Evolutionary conservation across 805 yeast species (phyloP).

Genomic region (Ogataea populi-albae): DNA sequence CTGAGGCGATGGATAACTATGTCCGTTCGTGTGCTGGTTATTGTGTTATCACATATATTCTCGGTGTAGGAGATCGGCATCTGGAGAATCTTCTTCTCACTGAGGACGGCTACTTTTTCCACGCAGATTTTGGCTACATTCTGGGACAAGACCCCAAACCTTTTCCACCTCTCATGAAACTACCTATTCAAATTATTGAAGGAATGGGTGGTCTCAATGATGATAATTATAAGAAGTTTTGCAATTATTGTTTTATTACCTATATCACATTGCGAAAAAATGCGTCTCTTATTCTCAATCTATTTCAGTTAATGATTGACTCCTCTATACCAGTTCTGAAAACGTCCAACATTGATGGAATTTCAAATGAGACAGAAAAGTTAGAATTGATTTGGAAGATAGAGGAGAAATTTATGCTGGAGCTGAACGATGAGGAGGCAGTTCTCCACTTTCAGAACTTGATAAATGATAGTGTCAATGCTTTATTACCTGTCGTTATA

Average conservation of each 20-base stretch:
- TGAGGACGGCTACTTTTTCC: constrained; percentile 86
- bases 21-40: constrained; percentile 96
- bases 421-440: constrained; percentile 94
- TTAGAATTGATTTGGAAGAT: constrained; percentile 86
- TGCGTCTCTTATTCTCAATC: constrained; percentile 82
- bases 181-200: constrained; percentile 94
- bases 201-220: constrained; percentile 96
- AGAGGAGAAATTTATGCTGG: constrained; percentile 89
- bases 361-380: constrained; percentile 59
- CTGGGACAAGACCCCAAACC: constrained; percentile 98
- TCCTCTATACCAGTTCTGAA: constrained; percentile 89
- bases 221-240: constrained; percentile 79
- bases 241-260: constrained; percentile 92
- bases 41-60: constrained; percentile 88
- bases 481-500: constrained; percentile 89
- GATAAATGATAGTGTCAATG: constrained; percentile 92
- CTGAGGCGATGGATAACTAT: constrained; percentile 85
- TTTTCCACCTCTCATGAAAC: constrained; percentile 96
- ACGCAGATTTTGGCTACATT: constrained; percentile 96
- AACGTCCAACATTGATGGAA: constrained; percentile 25
- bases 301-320: constrained; percentile 91
- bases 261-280: constrained; percentile 87
- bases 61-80: constrained; percentile 98
- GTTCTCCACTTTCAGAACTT: constrained; percentile 90
- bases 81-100: constrained; percentile 80